phyloP scores from a whole-genome alignment of 2,329 filamentous ascomycete species.

The Beauveria asiatica region DNA sequence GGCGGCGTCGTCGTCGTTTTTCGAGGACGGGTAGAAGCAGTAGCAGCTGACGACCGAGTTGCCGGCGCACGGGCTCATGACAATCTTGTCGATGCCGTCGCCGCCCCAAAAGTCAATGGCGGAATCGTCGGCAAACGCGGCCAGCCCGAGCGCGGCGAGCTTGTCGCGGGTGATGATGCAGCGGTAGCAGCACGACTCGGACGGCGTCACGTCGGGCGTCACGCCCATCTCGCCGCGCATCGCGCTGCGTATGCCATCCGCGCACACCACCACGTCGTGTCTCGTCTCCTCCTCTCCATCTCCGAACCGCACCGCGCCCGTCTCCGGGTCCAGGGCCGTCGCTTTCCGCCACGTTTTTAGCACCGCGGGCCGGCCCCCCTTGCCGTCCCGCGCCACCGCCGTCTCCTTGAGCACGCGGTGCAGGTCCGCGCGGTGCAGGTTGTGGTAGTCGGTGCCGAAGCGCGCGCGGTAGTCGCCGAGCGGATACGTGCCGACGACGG shows the following conservation, averaged over 20 bases:
- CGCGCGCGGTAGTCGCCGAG: conserved; percentile 51
- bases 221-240: conserved; percentile 49
- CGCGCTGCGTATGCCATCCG: conserved; percentile 53
- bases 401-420: conserved; percentile 52
- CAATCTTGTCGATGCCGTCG: conserved; percentile 53
- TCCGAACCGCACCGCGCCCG: conserved; percentile 39
- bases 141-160: conserved; percentile 44
- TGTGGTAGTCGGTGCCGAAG: conserved; percentile 54
- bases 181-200: conserved; percentile 50
- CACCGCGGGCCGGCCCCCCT: conserved; percentile 37
- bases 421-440: conserved; percentile 58
- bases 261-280: conserved; percentile 51
- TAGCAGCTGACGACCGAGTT: conserved; percentile 54
- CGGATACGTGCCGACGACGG: conserved; percentile 49
- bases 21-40: conserved; percentile 54
- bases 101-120: conserved; percentile 61
- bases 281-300: conserved; percentile 34
- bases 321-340: conserved; percentile 39
- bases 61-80: conserved; percentile 55
- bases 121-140: conserved; percentile 45
- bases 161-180: conserved; percentile 49
- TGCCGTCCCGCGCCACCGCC: conserved; percentile 39
- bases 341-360: conserved; percentile 46
- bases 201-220: conserved; percentile 40
- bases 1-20: conserved; percentile 48